phyloP scores from a whole-genome alignment of 495 filamentous ascomycete genomes.

The Penicillium verhagenii region DNA sequence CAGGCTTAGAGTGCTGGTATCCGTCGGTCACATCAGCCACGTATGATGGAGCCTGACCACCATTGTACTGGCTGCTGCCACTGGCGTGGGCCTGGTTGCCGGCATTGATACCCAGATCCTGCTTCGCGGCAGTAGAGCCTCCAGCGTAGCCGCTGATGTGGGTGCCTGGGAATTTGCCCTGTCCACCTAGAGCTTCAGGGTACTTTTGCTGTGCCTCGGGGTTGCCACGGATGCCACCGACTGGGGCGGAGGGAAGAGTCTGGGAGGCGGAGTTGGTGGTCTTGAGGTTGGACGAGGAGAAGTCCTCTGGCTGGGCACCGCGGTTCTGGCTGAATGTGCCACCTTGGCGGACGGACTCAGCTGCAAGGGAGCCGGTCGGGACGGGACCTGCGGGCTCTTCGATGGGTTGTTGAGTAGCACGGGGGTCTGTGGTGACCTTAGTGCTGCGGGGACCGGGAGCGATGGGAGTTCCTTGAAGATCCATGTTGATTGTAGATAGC shows the following conservation, averaged over 20 bases:
- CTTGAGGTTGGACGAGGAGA: conserved; percentile 47
- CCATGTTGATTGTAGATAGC: conserved; percentile 32
- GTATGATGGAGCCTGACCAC: conserved; percentile 45
- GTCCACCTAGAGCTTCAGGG: conserved; percentile 49
- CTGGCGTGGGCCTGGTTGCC: conserved; percentile 24
- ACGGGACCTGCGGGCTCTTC: conserved; percentile 56
- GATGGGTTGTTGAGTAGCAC: conserved; percentile 39
- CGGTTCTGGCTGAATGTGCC: conserved; percentile 55
- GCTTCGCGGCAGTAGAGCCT: conserved; percentile 42
- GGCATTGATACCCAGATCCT: conserved; percentile 29
- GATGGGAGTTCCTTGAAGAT: conserved; percentile 49
- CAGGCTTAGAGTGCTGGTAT: conserved; percentile 44
- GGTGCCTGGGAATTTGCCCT: conserved; percentile 47
- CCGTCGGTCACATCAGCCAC: conserved; percentile 34
- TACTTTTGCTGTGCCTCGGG: conserved; percentile 46
- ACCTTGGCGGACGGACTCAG: conserved; percentile 53
- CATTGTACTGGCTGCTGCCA: conserved; percentile 30
- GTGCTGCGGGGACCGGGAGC: conserved; percentile 36
- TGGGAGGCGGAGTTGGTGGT: conserved; percentile 55
- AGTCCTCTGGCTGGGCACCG: conserved; percentile 46
- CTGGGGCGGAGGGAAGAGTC: conserved; percentile 48
- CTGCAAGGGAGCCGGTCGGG: conserved; percentile 63
- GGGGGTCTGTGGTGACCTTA: conserved; percentile 54
- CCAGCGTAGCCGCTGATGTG: conserved; percentile 46
- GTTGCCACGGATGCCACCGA: conserved; percentile 48